These are phyloP conservation scores for Calonectria crousiana DNA, from an alignment of 2,329 filamentous ascomycete species.

Conservation along the genomic window DNA sequence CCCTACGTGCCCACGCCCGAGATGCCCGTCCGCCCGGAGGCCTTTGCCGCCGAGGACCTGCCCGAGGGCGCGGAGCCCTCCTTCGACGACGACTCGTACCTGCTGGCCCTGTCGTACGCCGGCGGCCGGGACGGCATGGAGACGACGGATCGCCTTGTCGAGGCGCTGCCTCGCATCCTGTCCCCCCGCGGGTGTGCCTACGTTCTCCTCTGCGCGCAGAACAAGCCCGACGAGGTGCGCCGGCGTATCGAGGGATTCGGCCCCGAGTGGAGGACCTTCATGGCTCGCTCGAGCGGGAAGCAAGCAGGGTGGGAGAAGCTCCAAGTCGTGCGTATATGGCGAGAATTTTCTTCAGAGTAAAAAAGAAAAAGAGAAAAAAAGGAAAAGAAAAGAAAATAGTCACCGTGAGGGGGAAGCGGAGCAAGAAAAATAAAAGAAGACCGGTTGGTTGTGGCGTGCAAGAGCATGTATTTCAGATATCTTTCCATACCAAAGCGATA, in stretches of 20 bases:
- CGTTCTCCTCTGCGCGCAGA: slow-evolving; percentile 89
- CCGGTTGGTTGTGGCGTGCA: slow-evolving; percentile 35
- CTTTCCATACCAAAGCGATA: slow-evolving; percentile 47
- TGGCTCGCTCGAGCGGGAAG: slow-evolving; percentile 85
- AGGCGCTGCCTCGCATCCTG: slow-evolving; percentile 74
- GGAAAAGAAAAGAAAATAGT: neutral
- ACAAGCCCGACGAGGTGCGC: slow-evolving; percentile 83
- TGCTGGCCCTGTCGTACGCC: slow-evolving; percentile 88
- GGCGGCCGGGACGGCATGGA: slow-evolving; percentile 95
- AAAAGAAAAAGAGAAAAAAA: neutral
- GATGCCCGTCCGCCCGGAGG: slow-evolving; percentile 68
- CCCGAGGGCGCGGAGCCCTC: slow-evolving; percentile 50
- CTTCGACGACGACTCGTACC: slow-evolving; percentile 85
- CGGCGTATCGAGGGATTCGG: slow-evolving; percentile 66
- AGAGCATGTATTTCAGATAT: slow-evolving; percentile 48
- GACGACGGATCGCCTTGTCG: slow-evolving; percentile 84
- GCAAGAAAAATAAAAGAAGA: neutral
- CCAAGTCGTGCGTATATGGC: slow-evolving; percentile 89
- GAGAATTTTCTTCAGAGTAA: slow-evolving; percentile 49
- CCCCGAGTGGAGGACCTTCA: slow-evolving; percentile 77
- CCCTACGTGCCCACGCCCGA: slow-evolving; percentile 92
- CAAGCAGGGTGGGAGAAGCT: slow-evolving; percentile 95
- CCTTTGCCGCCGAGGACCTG: slow-evolving; percentile 40
- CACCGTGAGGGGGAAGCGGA: slow-evolving; percentile 1
- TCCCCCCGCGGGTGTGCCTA: slow-evolving; percentile 83